phyloP scores from a whole-genome alignment of 2,329 filamentous ascomycete species.

The Diaporthe nobilis region DNA sequence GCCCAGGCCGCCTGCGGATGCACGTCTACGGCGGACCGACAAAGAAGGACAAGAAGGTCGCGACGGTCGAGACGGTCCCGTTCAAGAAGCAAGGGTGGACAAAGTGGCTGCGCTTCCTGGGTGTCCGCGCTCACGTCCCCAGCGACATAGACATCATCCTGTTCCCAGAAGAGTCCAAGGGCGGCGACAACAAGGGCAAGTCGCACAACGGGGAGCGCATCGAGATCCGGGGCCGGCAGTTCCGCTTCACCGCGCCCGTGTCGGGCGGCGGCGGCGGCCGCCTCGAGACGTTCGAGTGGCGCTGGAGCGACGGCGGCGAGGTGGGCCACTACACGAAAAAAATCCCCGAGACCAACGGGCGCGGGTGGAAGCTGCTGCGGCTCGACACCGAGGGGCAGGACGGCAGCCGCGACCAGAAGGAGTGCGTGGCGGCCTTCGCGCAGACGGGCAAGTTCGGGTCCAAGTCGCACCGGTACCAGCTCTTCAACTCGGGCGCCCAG shows the following conservation, averaged over 20 bases:
- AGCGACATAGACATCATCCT: constrained; percentile 17
- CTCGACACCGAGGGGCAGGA: constrained; percentile 23
- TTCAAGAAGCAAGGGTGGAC: constrained; percentile 7
- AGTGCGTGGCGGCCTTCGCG: constrained; percentile 20
- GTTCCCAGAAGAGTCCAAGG: constrained; percentile 16
- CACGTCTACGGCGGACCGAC: constrained; percentile 4
- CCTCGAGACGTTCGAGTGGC: constrained; percentile 27
- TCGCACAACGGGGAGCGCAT: background rate
- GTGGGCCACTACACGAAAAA: constrained; percentile 7
- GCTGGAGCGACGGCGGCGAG: constrained; percentile 30
- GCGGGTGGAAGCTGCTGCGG: constrained; percentile 24
- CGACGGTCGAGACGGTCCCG: constrained; percentile 3
- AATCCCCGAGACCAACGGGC: constrained; percentile 9
- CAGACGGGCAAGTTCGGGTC: constrained; percentile 24
- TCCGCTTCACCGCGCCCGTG: constrained; percentile 6
- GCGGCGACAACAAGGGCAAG: background rate
- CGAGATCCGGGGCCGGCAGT: constrained; percentile 16
- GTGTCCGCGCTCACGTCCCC: background rate
- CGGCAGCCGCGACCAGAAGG: constrained; percentile 22
- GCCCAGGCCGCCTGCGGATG: constrained; percentile 6
- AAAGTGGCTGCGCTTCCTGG: constrained; percentile 23
- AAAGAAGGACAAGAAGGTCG: constrained; percentile 24
- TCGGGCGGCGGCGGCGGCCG: background rate
- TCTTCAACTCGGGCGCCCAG: constrained; percentile 10
- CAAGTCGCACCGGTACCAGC: constrained; percentile 27